Base-by-base conservation (phyloP, 2,329 filamentous ascomycete genomes). In the Trichoderma sp. region DNA sequence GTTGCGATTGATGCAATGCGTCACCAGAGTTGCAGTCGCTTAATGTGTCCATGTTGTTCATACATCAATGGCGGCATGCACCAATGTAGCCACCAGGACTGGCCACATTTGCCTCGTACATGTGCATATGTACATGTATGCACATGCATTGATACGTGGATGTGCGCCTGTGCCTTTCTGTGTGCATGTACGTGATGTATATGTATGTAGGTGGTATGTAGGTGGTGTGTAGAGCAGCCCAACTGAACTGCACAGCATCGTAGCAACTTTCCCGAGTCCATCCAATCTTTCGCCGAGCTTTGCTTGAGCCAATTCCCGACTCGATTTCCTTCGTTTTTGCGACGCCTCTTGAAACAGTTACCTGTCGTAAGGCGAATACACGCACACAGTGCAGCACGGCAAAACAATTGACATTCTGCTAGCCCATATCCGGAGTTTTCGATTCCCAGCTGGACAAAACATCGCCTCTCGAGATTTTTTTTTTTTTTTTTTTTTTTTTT, bases 11-110 rank as follows among this genome's bases (percentile, higher is more conserved):
- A 45, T 4, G 61, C 17, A 27, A 9, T 45, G 32, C 61, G 61
- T 64, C 61, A 56, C 17, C 29, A 56, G 61, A 64, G 61, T 64
- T 19, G 37, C 50, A 64, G 61, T 64, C 61, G 61, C 61, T 56
- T 64, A 64, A 56, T 29, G 48, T 25, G 22, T 64, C 39, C 50
- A 34, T 25, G 32, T 29, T 34, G 59, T 63, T 25, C 42, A 64
- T 42, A 52, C 50, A 29, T 57, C 34, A n/a, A n/a, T 29, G 50
- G 27, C 42, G 50, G 25, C 50, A 29, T n/a, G 25, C 50, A 32
- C 17, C 34, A 32, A 29, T 63, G 48, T 45, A 29, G 45, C 29
- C 32, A 10, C 39, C 27, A 60, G 10, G 39, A 22, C 37, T 32
- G 59, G 32, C 32, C 22, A 50, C n/a, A 17, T 52, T 17, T 63